Evolutionary conservation across 2,329 filamentous ascomycete genomes (phyloP).

Genomic region (Pseudogymnoascus sp.): DNA sequence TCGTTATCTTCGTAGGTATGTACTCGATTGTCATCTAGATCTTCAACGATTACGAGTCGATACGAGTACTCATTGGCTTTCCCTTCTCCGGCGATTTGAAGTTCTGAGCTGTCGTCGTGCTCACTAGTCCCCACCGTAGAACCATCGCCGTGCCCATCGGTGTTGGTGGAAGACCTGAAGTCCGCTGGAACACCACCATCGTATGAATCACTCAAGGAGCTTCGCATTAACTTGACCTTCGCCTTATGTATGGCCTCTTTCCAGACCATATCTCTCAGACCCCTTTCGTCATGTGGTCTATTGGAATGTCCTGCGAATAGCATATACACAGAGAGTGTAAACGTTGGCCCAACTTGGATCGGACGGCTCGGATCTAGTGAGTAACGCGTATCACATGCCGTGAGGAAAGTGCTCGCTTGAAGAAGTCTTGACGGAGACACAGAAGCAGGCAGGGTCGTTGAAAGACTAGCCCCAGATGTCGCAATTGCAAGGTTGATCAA

Average conservation of each 20-base stretch:
- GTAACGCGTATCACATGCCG: constrained; percentile 78
- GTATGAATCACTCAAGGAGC: background rate
- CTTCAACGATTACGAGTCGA: constrained; percentile 60
- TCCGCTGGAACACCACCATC: background rate
- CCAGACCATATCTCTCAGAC: constrained; percentile 55
- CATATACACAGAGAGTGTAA: constrained; percentile 88
- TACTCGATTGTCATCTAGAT: constrained; percentile 60
- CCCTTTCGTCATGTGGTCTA: constrained; percentile 30
- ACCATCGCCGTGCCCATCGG: constrained; percentile 24
- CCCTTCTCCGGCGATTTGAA: constrained; percentile 19
- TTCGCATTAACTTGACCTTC: constrained; percentile 56
- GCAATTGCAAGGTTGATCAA: constrained; percentile 90
- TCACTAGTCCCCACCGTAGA: background rate
- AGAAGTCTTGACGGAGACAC: constrained; percentile 86
- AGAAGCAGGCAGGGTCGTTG: constrained; percentile 66
- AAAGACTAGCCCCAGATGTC: constrained; percentile 81
- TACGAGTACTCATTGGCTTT: constrained; percentile 53
- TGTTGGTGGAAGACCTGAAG: background rate
- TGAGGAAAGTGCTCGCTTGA: constrained; percentile 87
- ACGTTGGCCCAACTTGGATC: constrained; percentile 79
- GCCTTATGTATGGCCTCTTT: constrained; percentile 96
- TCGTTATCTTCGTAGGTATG: constrained; percentile 57
- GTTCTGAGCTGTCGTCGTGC: background rate
- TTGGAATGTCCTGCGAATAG: constrained; percentile 72
- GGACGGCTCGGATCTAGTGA: constrained; percentile 51